Evolutionary conservation across 345 rosid species (phyloP).

Genomic region (Lepidium sativum): DNA sequence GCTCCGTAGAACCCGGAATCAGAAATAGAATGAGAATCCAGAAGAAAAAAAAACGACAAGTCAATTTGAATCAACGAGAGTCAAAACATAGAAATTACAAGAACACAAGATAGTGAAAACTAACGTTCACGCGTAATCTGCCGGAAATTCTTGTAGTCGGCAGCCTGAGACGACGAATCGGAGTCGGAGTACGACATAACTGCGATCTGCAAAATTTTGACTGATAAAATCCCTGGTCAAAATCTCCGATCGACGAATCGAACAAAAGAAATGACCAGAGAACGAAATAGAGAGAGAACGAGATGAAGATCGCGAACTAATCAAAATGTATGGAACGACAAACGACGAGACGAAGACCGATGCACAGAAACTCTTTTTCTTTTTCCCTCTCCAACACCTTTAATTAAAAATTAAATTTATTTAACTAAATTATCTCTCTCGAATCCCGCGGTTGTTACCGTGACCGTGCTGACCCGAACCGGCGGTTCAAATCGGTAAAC

Average conservation of each 20-base stretch:
- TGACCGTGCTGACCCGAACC: constrained; percentile 24
- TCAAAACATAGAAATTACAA: constrained; percentile 5
- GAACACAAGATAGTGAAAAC: constrained; percentile 6
- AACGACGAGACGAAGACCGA: constrained; percentile 16
- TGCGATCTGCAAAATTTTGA: constrained; percentile 15
- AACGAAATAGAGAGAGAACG: constrained; percentile 10
- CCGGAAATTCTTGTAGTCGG: constrained; percentile 66
- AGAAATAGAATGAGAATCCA: constrained; percentile 17
- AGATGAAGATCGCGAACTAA: constrained; percentile 26
- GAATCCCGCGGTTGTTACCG: constrained; percentile 15
- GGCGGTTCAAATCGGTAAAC: constrained; percentile 20
- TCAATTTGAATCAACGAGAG: constrained; percentile 28
- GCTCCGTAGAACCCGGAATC: constrained; percentile 19
- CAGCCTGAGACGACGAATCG: constrained; percentile 69
- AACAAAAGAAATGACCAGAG: constrained; percentile 26
- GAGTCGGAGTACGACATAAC: constrained; percentile 92
- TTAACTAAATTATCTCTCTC: not conserved
- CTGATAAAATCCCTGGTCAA: constrained; percentile 20
- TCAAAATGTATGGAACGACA: constrained; percentile 17
- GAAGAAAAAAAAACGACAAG: constrained; percentile 14
- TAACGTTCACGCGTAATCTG: constrained; percentile 94
- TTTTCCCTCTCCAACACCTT: not conserved
- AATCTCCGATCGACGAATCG: constrained; percentile 37
- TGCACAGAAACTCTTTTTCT: not conserved
- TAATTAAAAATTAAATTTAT: not conserved